Conservation (phyloP, 306 rosid species). For the Sphenostylis stenocarpa region DNA sequence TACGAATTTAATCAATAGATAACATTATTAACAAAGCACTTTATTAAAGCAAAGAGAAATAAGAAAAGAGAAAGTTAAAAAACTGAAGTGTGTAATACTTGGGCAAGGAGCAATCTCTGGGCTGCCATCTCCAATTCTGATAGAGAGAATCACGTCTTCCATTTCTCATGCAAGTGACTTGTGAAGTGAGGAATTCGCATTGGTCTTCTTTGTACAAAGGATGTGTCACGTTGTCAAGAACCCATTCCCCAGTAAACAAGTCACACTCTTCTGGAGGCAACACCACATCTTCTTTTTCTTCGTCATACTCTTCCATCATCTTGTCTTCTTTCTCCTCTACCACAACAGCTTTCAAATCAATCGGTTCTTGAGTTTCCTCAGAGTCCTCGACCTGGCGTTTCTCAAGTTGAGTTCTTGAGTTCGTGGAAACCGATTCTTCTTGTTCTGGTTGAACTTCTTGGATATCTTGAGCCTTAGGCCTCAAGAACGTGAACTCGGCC, state of each 20-base stretch:
- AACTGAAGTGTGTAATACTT: constrained; percentile 52
- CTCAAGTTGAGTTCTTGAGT: constrained; percentile 36
- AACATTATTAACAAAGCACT: background rate
- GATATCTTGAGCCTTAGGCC: constrained; percentile 53
- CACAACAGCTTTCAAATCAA: constrained; percentile 33
- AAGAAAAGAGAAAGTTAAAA: background rate
- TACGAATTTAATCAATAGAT: background rate
- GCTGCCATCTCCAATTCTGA: constrained; percentile 98
- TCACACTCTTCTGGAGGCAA: constrained; percentile 89
- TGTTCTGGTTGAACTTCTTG: constrained; percentile 31
- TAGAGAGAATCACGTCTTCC: constrained; percentile 79
- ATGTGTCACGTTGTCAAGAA: constrained; percentile 64
- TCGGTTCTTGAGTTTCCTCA: constrained; percentile 44
- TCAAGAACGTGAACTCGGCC: constrained; percentile 66
- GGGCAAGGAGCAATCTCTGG: constrained; percentile 86
- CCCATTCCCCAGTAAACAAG: constrained; percentile 83
- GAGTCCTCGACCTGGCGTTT: constrained; percentile 37
- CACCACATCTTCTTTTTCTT: constrained; percentile 53
- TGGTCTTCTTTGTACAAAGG: constrained; percentile 92
- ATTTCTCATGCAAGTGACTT: constrained; percentile 91
- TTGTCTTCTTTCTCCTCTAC: constrained; percentile 10
- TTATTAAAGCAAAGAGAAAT: background rate
- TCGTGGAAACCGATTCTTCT: constrained; percentile 20
- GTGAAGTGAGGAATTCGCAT: constrained; percentile 76
- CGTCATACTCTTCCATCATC: constrained; percentile 30